Base-by-base conservation (phyloP, 2,329 filamentous ascomycete genomes). In the Aspergillus novoparasiticus region DNA sequence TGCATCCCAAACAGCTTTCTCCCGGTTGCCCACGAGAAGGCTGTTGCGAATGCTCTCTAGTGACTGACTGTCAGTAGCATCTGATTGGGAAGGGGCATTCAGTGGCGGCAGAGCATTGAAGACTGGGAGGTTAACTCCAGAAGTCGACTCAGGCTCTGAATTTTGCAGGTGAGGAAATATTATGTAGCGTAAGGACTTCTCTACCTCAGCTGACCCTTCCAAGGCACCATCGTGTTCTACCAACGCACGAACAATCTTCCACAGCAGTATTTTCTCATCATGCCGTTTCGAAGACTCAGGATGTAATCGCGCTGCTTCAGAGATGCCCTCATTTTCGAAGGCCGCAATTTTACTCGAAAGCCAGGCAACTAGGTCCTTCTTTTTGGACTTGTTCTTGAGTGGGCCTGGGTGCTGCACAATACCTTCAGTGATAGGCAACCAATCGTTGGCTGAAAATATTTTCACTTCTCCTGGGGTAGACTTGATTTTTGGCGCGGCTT, bases 1-100 rank as follows among this genome's bases (percentile, higher is more conserved):
- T 5, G 95, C 94, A 67, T 90, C 85, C 94, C 94, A 98, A 0
- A 96, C 91, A 6, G 95, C 95, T 69, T 94, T 92, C 73, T 97
- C 93, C 26, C 93, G 87, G 54, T 98, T 90, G 11, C 96, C 95
- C 60, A 87, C 82, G 10, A 96, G 83, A 5, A 99, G 84, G 71
- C 88, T 84, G 53, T 85, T 88, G 32, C 92, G 90, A 54, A 98
- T 84, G 62, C 89, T 85, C 64, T 93, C 88, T 45, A 96, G 81
- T 5, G 89, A 86, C 1, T 85, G 82, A 6, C 88, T 81, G 76
- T 96, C 91, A 2, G 90, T 84, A 5, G 88, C 84, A 64, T 97
- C 93, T 8, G 88, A 75, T 66, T 82, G 81, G 74, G 84, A 81
- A 10, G 65, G 76, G 32, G 69, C 72, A 23, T 73, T 71, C 0